Conservation (phyloP, 352 stramenopile species). For the Vaucheria bursata region DNA sequence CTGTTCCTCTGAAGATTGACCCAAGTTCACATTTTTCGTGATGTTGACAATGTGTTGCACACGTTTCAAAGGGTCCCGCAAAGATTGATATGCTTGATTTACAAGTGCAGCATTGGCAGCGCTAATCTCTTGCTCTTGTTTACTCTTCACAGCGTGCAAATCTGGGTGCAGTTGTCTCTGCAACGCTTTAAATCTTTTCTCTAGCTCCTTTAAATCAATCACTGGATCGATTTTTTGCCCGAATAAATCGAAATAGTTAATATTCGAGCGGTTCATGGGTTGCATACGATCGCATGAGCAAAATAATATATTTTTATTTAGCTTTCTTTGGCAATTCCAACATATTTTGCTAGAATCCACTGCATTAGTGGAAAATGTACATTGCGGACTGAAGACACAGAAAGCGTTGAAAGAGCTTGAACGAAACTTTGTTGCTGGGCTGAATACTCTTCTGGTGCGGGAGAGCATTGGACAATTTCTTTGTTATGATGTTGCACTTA, state of each 20-base stretch:
- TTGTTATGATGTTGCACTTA: too few species aligned
- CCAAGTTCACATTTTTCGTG: not conserved
- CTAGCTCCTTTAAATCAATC: not conserved
- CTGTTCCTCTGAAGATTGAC: not conserved
- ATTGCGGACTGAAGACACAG: too few species aligned
- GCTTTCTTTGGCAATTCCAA: too few species aligned
- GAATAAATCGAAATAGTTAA: conserved; percentile 3
- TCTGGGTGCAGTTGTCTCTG: conserved; percentile 15
- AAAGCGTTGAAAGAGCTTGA: too few species aligned
- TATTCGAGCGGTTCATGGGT: not conserved
- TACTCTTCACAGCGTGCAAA: not conserved
- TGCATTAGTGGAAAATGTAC: too few species aligned
- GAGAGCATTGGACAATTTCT: too few species aligned
- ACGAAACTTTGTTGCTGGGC: too few species aligned
- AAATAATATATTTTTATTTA: too few species aligned
- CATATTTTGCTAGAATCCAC: too few species aligned
- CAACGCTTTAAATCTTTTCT: not conserved
- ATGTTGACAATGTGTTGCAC: not conserved
- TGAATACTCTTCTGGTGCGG: too few species aligned
- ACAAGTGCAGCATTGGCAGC: conserved; percentile 7
- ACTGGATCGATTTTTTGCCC: not conserved
- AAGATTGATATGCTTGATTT: conserved; percentile 4
- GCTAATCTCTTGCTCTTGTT: conserved; percentile 5
- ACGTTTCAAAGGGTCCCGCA: conserved; percentile 6
- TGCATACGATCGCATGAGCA: not conserved